A percentile compares a stretch with the other conserved stretches of the same genome.
Conservation (phyloP, 495 filamentous ascomycete species). For the Lasiosphaeria ovina region DNA sequence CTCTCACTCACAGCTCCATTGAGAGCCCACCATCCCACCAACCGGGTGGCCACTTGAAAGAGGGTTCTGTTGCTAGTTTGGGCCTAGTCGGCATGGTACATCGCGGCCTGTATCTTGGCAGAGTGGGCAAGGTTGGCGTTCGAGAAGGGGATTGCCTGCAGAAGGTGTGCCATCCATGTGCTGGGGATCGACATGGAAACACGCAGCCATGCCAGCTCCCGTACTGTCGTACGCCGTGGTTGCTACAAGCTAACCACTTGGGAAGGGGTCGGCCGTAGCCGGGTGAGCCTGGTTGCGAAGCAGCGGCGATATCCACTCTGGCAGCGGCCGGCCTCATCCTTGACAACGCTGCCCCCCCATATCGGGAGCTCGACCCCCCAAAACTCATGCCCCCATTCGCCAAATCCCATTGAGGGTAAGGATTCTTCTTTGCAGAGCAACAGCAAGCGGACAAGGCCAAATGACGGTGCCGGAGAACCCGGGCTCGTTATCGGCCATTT, state of each 20-base stretch:
- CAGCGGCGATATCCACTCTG: not conserved
- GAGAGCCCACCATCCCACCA: not conserved
- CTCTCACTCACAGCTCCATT: conserved; percentile 22
- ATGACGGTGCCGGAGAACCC: not conserved
- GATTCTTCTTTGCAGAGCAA: too few relatives aligned
- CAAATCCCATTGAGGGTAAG: not conserved
- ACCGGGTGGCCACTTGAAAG: conserved; percentile 9
- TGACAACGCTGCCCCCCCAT: too few relatives aligned
- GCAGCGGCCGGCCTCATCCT: not conserved
- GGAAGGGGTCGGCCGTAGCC: not conserved
- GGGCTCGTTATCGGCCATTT: not conserved
- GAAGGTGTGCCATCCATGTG: not conserved
- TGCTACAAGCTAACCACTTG: not conserved
- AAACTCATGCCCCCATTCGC: not conserved
- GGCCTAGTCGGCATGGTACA: conserved; percentile 19
- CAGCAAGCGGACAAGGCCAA: not conserved
- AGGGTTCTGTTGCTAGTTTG: conserved; percentile 11
- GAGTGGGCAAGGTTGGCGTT: conserved; percentile 10
- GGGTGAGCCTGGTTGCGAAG: not conserved
- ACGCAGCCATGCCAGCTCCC: not conserved
- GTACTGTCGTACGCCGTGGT: not conserved
- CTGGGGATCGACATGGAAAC: not conserved
- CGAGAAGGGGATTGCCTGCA: conserved; percentile 1
- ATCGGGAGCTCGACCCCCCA: too few relatives aligned
- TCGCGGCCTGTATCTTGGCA: conserved; percentile 19